These are phyloP conservation scores for Calamus simplicifolius DNA, from an alignment of 176 grass and related monocot species.

Conservation along the genomic window DNA sequence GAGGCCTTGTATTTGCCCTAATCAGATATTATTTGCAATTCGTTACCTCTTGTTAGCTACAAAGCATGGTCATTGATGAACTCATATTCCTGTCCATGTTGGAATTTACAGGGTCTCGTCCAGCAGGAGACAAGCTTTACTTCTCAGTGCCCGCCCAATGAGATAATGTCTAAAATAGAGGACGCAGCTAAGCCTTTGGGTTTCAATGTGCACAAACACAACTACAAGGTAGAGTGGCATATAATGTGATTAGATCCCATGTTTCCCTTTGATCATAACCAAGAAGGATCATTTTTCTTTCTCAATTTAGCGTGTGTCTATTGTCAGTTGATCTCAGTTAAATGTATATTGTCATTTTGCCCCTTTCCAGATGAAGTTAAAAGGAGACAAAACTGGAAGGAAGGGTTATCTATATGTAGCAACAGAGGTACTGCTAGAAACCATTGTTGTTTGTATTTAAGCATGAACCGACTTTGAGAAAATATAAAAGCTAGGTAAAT, in stretches of 20 bases:
- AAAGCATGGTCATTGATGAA: too few species aligned
- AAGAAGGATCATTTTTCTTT: too few species aligned
- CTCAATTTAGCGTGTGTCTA: too few species aligned
- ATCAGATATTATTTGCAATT: too few species aligned
- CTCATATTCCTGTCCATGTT: neutral
- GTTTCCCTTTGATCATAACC: neutral
- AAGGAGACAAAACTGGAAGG: conserved; percentile 92
- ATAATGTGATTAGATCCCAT: neutral
- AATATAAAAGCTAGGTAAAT: too few species aligned
- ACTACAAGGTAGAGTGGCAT: conserved; percentile 68
- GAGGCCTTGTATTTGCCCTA: too few species aligned
- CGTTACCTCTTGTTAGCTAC: too few species aligned
- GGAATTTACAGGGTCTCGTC: conserved; percentile 45
- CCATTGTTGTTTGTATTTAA: neutral
- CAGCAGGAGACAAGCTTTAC: conserved; percentile 83
- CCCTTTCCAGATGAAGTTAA: conserved; percentile 68
- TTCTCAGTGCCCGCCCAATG: conserved; percentile 69
- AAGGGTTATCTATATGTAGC: conserved; percentile 92
- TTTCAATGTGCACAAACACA: conserved; percentile 92
- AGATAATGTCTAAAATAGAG: conserved; percentile 94
- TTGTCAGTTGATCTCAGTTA: too few species aligned
- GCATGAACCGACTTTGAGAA: too few species aligned
- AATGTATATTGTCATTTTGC: conserved; percentile 1
- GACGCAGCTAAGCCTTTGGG: conserved; percentile 87
- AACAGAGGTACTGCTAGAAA: conserved; percentile 40